Percentiles rank a stretch among this genome's conserved stretches.
Evolutionary conservation across 331 rosid species (phyloP).

Genomic region (Cucumis variabilis): DNA sequence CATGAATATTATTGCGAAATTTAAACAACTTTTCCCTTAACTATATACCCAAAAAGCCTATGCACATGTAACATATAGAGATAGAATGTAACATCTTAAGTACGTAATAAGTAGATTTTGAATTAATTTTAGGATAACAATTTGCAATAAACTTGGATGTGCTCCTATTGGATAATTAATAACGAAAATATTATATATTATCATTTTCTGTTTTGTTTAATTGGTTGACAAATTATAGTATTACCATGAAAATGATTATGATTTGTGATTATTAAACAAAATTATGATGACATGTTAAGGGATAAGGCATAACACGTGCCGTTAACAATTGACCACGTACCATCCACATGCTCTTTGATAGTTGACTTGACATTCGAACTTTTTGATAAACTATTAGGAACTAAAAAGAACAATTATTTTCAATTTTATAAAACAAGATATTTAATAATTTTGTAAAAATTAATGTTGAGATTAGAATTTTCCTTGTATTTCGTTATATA

Average conservation of each 20-base stretch:
- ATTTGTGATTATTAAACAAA: conserved; percentile 1
- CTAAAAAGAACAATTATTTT: background rate
- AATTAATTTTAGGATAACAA: background rate
- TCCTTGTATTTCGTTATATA: too few species aligned
- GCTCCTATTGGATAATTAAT: background rate
- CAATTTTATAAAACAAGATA: background rate
- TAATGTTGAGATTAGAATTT: too few species aligned
- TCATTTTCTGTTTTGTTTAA: too few species aligned
- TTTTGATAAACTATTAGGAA: background rate
- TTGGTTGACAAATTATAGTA: background rate
- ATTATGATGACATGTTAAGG: background rate
- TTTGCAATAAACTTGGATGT: background rate
- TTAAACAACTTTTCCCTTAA: background rate
- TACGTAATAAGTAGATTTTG: background rate
- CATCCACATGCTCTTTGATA: background rate
- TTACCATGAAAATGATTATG: background rate
- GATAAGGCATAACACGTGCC: conserved; percentile 3
- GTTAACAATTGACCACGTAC: background rate
- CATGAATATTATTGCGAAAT: too few species aligned
- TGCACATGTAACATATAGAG: too few species aligned
- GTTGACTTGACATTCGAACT: background rate
- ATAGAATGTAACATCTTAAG: background rate
- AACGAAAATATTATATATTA: background rate
- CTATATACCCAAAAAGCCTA: background rate
- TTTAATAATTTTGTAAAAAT: too few species aligned